Evolutionary conservation across 2,329 filamentous ascomycete species (phyloP), one percentile per base, ranked within the genome.

Genomic region (Metarhizium anisopliae): DNA sequence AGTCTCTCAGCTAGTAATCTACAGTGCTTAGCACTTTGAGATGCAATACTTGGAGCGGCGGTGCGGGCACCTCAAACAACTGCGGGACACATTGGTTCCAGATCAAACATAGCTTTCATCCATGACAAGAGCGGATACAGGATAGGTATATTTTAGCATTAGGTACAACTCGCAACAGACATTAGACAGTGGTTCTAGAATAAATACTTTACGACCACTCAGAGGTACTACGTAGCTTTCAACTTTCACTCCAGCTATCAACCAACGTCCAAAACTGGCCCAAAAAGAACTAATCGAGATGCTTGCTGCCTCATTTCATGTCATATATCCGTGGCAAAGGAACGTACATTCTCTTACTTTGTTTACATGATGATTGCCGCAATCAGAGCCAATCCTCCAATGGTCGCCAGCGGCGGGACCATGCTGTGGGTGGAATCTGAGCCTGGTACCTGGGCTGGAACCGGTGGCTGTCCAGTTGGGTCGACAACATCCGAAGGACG

Each of bases 311-410:
- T 29, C 42, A 20, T 20, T 29, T 30, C 43, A 45, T 38, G 35
- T 36, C 29, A n/a, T 18, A n/a, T 4, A 20, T 5, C 42, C 29
- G 10, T 29, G 35, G 30, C 50, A 45, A 13, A 13, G 10, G 38
- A 38, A 53, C 35, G 30, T 55, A 20, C 6, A 36, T 45, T 43
- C 16, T 47, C 29, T 47, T 30, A 7, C 16, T 42, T 10, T n/a
- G 5, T 38, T 49, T 59, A 66, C 53, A 66, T 60, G 14, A 66
- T 62, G 51, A 66, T 60, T 29, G 58, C 61, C 36, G 60, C 66
- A 55, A 68, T 54, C 6, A 70, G 30, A 16, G 66, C 56, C 1
- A 71, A 51, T n/a, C 61, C 60, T 8, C 59, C 59, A 43, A 70
- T 58, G 2, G 54, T 59, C 6, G 56, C 50, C 10, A 70, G 50